Evolutionary conservation across 2,329 filamentous ascomycete genomes (phyloP), one percentile per base, ranked within the genome.

Genomic region (Stagonosporopsis cucurbitacearum): DNA sequence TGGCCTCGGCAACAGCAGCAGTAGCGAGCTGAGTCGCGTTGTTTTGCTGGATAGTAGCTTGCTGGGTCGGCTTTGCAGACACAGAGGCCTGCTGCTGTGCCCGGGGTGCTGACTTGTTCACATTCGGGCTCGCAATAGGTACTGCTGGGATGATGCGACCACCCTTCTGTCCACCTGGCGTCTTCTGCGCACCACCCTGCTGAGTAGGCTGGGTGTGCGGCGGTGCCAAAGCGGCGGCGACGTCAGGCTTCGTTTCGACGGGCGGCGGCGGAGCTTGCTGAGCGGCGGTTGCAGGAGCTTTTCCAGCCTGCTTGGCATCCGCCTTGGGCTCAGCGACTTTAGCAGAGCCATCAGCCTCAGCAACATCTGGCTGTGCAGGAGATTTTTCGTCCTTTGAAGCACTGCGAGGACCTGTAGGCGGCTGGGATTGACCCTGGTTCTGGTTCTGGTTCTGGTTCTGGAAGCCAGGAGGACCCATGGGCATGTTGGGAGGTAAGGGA

Each of bases 1-100:
- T 92, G 2, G 90, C 90, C 36, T 88, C 85, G 48, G 89, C 89
- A n/a, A 92, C 90, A 8, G 90, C 90, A 26, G 88, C 89, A 65
- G 87, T 88, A 1, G 90, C 90, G 35, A 88, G 86, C 70, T 88
- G 86, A 0, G 90, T 92, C 1, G 89, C 88, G 75, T 89, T 88
- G 59, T 85, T 82, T 40, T 72, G 63, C 40, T 71, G 69, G 11
- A 62, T 59, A 6, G 65, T 25, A 35, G 68, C 42, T 42, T 67
- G 64, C 20, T 67, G 54, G 19, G 71, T 54, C 48, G 74, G 78
- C 41, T 78, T 72, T 8, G 78, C 71, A 11, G 78, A 77, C 68
- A 72, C 73, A 2, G 71, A 61, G 13, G 75, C 69, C 32, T 74
- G 76, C 28, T 66, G 58, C 8, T 71, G 66, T 47, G 74, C 69